Base-by-base conservation (phyloP, 257 asterid genomes). In the Galeopsis tetrahit region DNA sequence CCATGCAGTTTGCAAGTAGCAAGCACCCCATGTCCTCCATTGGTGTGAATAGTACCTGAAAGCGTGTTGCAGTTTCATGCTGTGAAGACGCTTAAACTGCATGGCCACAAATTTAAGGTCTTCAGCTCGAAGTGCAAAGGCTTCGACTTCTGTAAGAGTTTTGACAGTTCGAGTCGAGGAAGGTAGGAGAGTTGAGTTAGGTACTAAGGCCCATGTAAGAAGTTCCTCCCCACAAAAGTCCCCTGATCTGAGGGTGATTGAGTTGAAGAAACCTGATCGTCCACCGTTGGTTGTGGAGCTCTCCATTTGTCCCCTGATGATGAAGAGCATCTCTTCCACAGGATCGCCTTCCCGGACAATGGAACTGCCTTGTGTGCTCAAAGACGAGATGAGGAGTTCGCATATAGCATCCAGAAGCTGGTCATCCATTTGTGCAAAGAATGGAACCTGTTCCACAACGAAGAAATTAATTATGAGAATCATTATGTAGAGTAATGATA, bases 1-100 rank as follows among this genome's bases (percentile, higher is more conserved):
- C 97, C 97, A 91, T 0, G 93, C 96, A 1, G 88, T 78, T 74
- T 91, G 96, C 10, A 94, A 31, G 49, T 70, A 89, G 68, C 97
- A 94, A 46, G 98, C 79, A 31, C 90, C 91, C 98, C 98, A 91
- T n/a, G 97, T 85, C 71, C 97, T 79, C 99, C 97, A 91, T 32
- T 94, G 99, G 17, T 88, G 94, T 13, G 99, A 94, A 66, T 91
- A 89, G 84, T 86, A 91, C 78, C 97, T 78, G 59, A 91, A 94
- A 1, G 97, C 96, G 43, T 89, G 97, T 80, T 91, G 99, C 11
- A 91, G 89, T 74, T 87, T 89, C 96, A 82, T 88, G 89, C 97
- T 94, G 70, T 91, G 95, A 32, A 94, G 96, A 55, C 91, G 89
- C 72, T 89, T 89, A 42, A 94, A 94, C 58, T 94, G 98, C 48